phyloP scores from a whole-genome alignment of 169 alveolate genomes.

The Eimeria praecox region DNA sequence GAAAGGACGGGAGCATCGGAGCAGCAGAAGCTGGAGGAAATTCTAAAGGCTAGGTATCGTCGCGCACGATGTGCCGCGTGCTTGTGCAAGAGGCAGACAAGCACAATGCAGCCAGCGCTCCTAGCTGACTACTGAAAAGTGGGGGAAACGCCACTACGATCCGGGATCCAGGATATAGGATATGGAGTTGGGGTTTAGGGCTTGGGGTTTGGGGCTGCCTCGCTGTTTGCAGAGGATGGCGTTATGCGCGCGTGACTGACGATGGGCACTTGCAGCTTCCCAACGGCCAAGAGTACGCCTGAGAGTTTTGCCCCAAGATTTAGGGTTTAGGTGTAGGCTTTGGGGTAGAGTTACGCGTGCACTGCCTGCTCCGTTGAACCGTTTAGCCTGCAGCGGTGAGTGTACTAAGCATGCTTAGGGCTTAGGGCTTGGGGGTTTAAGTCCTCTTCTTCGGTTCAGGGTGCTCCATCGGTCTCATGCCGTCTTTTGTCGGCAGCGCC shows the following conservation, averaged over 20 bases:
- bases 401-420: not conserved
- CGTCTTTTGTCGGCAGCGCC: constrained; percentile 64
- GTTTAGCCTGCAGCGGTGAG: not conserved
- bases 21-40: constrained; percentile 52
- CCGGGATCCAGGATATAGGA: not conserved
- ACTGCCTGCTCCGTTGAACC: not conserved
- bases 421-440: not conserved
- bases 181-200: not conserved
- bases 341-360: not conserved
- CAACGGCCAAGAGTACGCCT: constrained; percentile 60
- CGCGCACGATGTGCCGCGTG: not conserved
- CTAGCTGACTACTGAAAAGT: not conserved
- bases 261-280: constrained; percentile 71
- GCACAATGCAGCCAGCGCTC: constrained; percentile 1
- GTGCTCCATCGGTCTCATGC: constrained; percentile 66
- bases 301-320: not conserved
- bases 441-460: not conserved
- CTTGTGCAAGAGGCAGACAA: not conserved
- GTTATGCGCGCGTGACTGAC: constrained; percentile 56
- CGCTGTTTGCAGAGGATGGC: constrained; percentile 57
- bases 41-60: constrained; percentile 32
- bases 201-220: not conserved
- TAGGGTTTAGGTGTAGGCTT: not conserved
- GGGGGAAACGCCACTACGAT: not conserved
- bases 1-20: not conserved